phyloP scores from a whole-genome alignment of 2,329 filamentous ascomycete genomes.

The Plectosphaerella plurivora region DNA sequence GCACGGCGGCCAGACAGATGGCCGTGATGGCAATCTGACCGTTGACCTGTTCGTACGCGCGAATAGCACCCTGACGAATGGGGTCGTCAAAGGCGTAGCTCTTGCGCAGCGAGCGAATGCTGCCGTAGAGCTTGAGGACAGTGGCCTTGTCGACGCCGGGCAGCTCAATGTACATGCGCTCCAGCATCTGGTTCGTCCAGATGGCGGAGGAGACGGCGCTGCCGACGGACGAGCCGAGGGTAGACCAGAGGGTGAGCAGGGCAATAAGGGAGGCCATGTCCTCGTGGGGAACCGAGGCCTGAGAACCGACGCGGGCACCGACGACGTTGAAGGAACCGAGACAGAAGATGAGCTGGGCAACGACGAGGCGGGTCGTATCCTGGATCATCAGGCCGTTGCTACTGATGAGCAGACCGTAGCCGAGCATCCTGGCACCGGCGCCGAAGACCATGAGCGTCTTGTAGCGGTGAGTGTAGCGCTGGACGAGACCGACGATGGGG shows the following conservation, averaged over 20 bases:
- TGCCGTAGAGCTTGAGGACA: constrained; percentile 25
- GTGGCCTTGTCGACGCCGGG: constrained; percentile 17
- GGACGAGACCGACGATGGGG: constrained; percentile 28
- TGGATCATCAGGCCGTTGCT: constrained; percentile 22
- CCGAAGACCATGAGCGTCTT: constrained; percentile 34
- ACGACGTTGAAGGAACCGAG: constrained; percentile 31
- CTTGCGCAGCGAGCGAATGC: constrained; percentile 25
- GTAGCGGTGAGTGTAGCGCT: constrained; percentile 32
- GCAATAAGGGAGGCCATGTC: constrained; percentile 33
- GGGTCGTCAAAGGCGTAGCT: constrained; percentile 26
- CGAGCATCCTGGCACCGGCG: constrained; percentile 26
- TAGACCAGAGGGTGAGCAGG: constrained; percentile 32
- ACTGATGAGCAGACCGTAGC: constrained; percentile 28
- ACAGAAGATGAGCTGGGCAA: constrained; percentile 30
- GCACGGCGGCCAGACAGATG: constrained; percentile 22
- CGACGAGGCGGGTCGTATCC: constrained; percentile 26
- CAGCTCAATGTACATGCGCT: constrained; percentile 24
- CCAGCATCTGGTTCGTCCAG: constrained; percentile 32
- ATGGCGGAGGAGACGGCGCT: constrained; percentile 31
- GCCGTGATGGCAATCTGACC: constrained; percentile 28
- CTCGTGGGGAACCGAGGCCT: constrained; percentile 37
- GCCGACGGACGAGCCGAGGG: constrained; percentile 30
- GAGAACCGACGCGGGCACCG: constrained; percentile 31
- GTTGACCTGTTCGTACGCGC: constrained; percentile 27
- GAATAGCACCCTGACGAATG: constrained; percentile 29